Evolutionary conservation across 805 yeast genomes (phyloP).

Genomic region (Kodamaea neixiangensis): DNA sequence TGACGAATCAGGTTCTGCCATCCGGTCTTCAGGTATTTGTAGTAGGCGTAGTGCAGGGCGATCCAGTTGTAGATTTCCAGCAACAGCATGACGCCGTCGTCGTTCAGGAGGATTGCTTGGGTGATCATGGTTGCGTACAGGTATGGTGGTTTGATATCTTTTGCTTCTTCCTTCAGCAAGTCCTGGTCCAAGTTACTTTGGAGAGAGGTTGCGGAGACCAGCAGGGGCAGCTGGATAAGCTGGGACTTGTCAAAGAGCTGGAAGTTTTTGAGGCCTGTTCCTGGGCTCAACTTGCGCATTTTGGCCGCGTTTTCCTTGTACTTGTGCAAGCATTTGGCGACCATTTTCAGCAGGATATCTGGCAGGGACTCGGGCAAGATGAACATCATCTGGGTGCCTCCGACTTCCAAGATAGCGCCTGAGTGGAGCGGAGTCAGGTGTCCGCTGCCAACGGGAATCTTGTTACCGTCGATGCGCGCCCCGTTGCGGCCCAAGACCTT

Average conservation of each 20-base stretch:
- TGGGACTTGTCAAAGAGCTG: slow-evolving; percentile 54
- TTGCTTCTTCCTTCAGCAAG: slow-evolving; percentile 85
- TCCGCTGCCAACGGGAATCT: slow-evolving; percentile 50
- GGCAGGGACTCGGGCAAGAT: slow-evolving; percentile 91
- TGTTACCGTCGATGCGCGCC: slow-evolving; percentile 79
- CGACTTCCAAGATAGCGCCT: slow-evolving; percentile 92
- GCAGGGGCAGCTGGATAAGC: slow-evolving; percentile 39
- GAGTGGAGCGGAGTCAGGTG: slow-evolving; percentile 63
- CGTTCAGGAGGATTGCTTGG: slow-evolving; percentile 88
- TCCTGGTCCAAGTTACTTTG: slow-evolving; percentile 56
- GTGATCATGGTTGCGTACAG: slow-evolving; percentile 98
- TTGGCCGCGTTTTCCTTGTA: slow-evolving; percentile 27
- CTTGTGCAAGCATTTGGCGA: slow-evolving; percentile 37
- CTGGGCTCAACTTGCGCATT: slow-evolving; percentile 19
- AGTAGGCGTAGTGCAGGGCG: slow-evolving; percentile 82
- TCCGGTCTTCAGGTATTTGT: slow-evolving; percentile 88
- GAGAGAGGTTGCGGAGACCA: slow-evolving; percentile 42
- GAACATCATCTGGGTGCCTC: slow-evolving; percentile 99
- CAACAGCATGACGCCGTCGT: slow-evolving; percentile 84
- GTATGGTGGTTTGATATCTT: slow-evolving; percentile 94
- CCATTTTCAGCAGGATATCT: slow-evolving; percentile 52
- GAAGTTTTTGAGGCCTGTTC: slow-evolving; percentile 37
- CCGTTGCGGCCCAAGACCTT: slow-evolving; percentile 88
- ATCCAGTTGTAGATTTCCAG: slow-evolving; percentile 95
- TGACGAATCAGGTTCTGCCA: slow-evolving; percentile 99